A percentile compares a stretch with the other conserved stretches of the same genome.
These are phyloP conservation scores for Linum trigynum DNA, from an alignment of 345 rosid genomes.

Conservation along the genomic window DNA sequence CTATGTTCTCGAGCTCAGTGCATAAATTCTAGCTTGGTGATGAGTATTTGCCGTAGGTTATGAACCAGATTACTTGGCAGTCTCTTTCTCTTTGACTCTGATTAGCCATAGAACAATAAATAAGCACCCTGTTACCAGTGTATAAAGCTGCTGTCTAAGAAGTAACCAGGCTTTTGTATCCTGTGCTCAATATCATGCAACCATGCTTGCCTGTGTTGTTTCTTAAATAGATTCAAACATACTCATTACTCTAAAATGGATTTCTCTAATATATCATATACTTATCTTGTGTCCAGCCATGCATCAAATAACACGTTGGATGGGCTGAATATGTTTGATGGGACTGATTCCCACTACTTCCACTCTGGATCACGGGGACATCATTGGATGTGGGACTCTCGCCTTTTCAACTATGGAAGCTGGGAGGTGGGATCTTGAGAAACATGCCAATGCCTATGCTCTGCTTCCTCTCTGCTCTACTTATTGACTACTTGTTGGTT, in stretches of 20 bases:
- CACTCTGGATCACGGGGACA: conserved; percentile 79
- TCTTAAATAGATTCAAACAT: no score
- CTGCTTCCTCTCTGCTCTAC: conserved; percentile 6
- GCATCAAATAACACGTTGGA: conserved; percentile 85
- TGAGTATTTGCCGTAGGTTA: no score
- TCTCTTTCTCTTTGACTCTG: no score
- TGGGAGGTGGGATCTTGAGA: conserved; percentile 68
- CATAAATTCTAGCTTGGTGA: no score
- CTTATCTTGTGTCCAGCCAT: conserved; percentile 43
- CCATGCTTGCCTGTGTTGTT: no score
- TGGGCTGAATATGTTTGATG: conserved; percentile 95
- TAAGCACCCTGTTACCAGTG: no score
- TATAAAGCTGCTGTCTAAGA: no score
- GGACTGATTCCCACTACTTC: conserved; percentile 86
- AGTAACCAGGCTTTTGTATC: no score
- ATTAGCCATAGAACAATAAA: no score
- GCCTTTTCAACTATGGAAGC: conserved; percentile 92
- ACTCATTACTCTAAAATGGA: background rate
- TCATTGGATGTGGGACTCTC: conserved; percentile 99
- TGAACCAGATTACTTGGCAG: no score
- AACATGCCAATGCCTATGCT: conserved; percentile 1
- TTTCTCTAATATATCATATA: background rate
- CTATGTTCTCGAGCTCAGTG: no score
- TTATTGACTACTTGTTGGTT: conserved; percentile 14
- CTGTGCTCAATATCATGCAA: no score